Base-by-base conservation (phyloP, 306 rosid species). In the Glycine tomentella region DNA sequence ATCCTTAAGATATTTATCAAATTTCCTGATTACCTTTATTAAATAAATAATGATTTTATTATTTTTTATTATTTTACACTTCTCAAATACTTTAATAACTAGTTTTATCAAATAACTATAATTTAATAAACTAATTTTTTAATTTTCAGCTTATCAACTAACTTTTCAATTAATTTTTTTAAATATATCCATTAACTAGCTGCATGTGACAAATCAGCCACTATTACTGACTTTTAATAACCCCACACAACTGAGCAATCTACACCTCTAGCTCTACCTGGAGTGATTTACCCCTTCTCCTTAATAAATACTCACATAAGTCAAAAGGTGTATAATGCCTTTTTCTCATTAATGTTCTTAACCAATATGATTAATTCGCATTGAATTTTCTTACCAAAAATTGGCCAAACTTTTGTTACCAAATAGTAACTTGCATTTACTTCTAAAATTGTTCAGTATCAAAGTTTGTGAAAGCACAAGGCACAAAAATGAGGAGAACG, bases 121-220 rank as follows among this genome's bases (percentile, higher is more conserved):
- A 25, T 25, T 25, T 25, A 25, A 25, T 2, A 25, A 25, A 2
- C 2, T 25, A 25, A 25, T 20, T 20, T 20, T n/a, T 20, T 20
- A 20, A 20, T 20, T 20, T 20, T 20, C 20, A 20, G 1, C 20
- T 20, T 20, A n/a, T n/a, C n/a, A 0, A 20, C 20, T 20, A 20
- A 20, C 20, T 20, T 20, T 20, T 20, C 1, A 20, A 20, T 20
- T 20, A 20, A 20, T 20, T 20, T 20, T 20, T 20, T 20, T 20
- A n/a, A 20, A 20, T n/a, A 20, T 1, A 20, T 0, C 20, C 20
- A 20, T 20, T 25, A 25, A 25, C 31, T 25, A 25, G 2, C 31
- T 25, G 31, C 31, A 36, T 36, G 31, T 5, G 74, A 78, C 48
- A 78, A 56, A 20, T 52, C 31, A 69, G 59, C 58, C 82, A 79